Evolutionary conservation across 345 rosid species (phyloP).

Genomic region (Turnera subulata): DNA sequence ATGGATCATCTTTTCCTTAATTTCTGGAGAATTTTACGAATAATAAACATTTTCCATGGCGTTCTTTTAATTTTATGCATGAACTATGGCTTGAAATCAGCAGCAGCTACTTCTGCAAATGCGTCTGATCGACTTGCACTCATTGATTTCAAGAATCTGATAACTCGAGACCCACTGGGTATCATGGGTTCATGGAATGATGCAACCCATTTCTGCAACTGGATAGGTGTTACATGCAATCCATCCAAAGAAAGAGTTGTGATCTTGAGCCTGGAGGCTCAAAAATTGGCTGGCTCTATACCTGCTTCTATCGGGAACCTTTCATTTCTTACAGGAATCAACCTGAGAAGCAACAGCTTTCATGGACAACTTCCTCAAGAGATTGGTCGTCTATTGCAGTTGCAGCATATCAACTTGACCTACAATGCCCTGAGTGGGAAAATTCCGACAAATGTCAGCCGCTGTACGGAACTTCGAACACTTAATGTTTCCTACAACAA

Average conservation of each 20-base stretch:
- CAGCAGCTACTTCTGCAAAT: conserved; percentile 5
- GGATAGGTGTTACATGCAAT: conserved; percentile 24
- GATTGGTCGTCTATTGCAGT: conserved; percentile 11
- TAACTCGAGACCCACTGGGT: conserved; percentile 18
- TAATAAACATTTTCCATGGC: no score
- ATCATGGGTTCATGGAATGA: conserved; percentile 25
- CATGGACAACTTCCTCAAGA: conserved; percentile 20
- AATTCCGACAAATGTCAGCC: conserved; percentile 11
- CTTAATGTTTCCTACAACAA: background rate
- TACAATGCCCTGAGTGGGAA: conserved; percentile 11
- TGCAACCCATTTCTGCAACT: conserved; percentile 24
- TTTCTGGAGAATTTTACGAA: background rate
- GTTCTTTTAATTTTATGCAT: conserved; percentile 4
- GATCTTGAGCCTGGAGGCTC: conserved; percentile 14
- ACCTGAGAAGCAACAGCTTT: conserved; percentile 14
- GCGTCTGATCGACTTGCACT: conserved; percentile 16
- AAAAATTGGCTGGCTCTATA: conserved; percentile 15
- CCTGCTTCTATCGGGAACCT: conserved; percentile 25
- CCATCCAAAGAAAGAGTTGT: conserved; percentile 5
- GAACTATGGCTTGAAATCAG: background rate
- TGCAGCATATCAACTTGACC: conserved; percentile 14
- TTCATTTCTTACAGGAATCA: conserved; percentile 11
- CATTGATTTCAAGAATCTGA: conserved; percentile 24
- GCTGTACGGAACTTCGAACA: conserved; percentile 14
- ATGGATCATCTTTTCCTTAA: background rate